These are phyloP conservation scores for Colletotrichum sp. DNA, from an alignment of 2,329 filamentous ascomycete species.

Conservation along the genomic window DNA sequence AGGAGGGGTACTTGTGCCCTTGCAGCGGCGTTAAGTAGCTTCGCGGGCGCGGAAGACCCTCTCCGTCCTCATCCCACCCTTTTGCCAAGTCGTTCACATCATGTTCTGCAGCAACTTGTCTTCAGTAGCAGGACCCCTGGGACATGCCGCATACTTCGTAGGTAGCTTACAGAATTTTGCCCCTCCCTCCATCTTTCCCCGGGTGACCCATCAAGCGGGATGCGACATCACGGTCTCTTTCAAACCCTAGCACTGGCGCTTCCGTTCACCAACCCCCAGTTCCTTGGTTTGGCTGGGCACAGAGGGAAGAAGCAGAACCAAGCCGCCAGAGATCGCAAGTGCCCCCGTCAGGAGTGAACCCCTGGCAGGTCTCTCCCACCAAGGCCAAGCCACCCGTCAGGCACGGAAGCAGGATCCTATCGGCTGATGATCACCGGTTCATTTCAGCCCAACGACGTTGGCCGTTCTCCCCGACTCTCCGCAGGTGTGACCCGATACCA, in stretches of 20 bases:
- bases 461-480: neutral
- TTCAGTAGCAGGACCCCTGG: neutral
- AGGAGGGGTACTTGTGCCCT: neutral
- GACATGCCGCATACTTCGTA: neutral
- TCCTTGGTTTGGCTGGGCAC: neutral
- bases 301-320: neutral
- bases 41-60: neutral
- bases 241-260: neutral
- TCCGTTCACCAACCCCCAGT: neutral
- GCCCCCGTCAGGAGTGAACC: neutral
- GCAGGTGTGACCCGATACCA: neutral
- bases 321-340: neutral
- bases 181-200: neutral
- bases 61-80: neutral
- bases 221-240: constrained; percentile 3
- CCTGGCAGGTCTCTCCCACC: neutral
- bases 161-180: neutral
- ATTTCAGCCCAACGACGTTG: constrained; percentile 14
- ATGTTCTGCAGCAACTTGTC: neutral
- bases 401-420: constrained; percentile 4
- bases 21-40: neutral
- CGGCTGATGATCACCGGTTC: constrained; percentile 12
- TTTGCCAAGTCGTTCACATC: neutral
- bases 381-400: neutral
- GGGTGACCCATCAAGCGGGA: constrained; percentile 7